Evolutionary conservation across 495 filamentous ascomycete genomes (phyloP).

Genomic region (Hypoxylon perforatum): DNA sequence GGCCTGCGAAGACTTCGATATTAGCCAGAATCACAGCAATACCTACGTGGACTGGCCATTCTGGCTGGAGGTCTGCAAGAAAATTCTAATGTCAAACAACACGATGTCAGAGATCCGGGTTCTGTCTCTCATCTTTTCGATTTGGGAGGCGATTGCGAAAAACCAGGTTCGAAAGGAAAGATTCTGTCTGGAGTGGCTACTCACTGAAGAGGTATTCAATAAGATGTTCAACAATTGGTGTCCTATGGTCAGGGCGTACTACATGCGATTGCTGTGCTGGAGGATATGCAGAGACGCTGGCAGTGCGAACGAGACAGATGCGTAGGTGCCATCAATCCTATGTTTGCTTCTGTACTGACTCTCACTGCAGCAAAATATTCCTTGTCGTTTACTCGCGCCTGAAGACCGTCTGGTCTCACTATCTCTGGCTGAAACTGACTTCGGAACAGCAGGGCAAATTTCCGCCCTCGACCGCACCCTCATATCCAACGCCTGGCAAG

Average conservation of each 20-base stretch:
- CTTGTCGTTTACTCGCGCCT: conserved; percentile 74
- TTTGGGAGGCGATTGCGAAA: conserved; percentile 79
- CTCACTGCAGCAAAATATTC: conserved; percentile 69
- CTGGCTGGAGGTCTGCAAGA: conserved; percentile 85
- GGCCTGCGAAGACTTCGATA: conserved; percentile 48
- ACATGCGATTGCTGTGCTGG: conserved; percentile 94
- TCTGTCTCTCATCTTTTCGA: conserved; percentile 82
- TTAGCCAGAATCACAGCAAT: conserved; percentile 49
- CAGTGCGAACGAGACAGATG: conserved; percentile 71
- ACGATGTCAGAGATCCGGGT: conserved; percentile 93
- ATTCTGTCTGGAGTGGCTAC: conserved; percentile 81
- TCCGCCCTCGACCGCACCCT: conserved; percentile 81
- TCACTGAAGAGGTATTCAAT: conserved; percentile 82
- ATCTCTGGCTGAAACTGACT: conserved; percentile 75
- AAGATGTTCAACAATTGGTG: conserved; percentile 96
- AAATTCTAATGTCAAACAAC: conserved; percentile 89
- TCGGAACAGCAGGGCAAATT: conserved; percentile 66
- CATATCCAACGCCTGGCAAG: conserved; percentile 88
- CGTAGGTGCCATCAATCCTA: conserved; percentile 60
- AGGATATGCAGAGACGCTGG: conserved; percentile 83
- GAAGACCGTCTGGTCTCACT: conserved; percentile 80
- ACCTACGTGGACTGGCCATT: conserved; percentile 80
- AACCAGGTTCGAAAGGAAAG: conserved; percentile 75
- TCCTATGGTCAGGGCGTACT: conserved; percentile 97
- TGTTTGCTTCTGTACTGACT: conserved; percentile 27